phyloP scores from a whole-genome alignment of 2,329 filamentous ascomycete species.

The Helminthosporium solani region DNA sequence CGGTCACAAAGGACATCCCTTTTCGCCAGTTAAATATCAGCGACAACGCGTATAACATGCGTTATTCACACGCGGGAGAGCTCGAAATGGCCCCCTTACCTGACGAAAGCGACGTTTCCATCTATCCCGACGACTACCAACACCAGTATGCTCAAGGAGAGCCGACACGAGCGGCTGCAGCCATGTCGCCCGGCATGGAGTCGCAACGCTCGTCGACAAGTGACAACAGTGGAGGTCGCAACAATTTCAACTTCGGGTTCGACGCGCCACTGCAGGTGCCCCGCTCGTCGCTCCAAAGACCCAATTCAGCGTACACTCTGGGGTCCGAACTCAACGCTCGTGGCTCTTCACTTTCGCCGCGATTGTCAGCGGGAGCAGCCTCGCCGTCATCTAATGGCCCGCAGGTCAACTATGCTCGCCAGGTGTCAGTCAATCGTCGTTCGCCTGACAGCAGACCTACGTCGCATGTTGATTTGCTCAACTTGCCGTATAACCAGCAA shows the following conservation, averaged over 20 bases:
- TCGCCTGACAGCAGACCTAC: conserved; percentile 60
- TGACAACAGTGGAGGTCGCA: conserved; percentile 25
- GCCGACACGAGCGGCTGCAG: conserved; percentile 25
- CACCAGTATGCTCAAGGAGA: conserved; percentile 18
- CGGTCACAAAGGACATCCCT: conserved; percentile 36
- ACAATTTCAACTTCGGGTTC: conserved; percentile 32
- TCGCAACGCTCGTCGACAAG: conserved; percentile 37
- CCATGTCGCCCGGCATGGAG: conserved; percentile 24
- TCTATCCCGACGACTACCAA: conserved; percentile 25
- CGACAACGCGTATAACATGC: conserved; percentile 30
- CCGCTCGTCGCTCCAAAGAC: conserved; percentile 64
- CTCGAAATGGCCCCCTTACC: conserved; percentile 28
- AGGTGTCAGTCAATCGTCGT: conserved; percentile 53
- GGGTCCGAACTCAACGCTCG: conserved; percentile 67
- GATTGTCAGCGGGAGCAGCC: conserved; percentile 49
- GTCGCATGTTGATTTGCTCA: conserved; percentile 64
- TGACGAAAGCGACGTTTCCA: conserved; percentile 22
- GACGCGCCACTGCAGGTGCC: conserved; percentile 44
- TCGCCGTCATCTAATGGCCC: conserved; percentile 43
- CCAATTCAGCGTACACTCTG: conserved; percentile 73
- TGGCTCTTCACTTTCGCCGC: conserved; percentile 55
- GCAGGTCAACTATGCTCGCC: conserved; percentile 47
- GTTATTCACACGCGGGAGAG: conserved; percentile 36
- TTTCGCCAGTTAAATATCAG: conserved; percentile 38
- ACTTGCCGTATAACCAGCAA: conserved; percentile 76